These are phyloP conservation scores for Aphanoascus verrucosus DNA, from an alignment of 2,329 filamentous ascomycete species.

Conservation along the genomic window DNA sequence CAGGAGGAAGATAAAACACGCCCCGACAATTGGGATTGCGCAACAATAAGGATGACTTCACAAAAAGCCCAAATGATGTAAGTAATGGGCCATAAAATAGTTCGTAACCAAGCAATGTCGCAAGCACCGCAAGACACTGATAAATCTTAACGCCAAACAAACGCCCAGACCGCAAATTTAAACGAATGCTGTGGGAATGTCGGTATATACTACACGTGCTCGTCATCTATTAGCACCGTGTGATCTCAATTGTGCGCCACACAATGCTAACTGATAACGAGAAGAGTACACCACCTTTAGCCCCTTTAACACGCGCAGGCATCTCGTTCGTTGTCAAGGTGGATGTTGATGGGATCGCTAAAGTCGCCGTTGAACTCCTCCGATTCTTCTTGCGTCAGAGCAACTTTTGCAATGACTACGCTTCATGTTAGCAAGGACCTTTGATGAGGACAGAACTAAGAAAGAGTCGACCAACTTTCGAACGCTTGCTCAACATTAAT, in stretches of 20 bases:
- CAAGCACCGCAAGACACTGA: background rate
- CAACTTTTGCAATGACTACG: slow-evolving; percentile 87
- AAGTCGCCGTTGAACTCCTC: slow-evolving; percentile 97
- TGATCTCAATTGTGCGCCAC: background rate
- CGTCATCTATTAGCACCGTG: background rate
- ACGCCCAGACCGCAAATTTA: background rate
- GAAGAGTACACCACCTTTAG: background rate
- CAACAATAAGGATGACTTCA: background rate
- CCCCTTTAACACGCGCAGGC: slow-evolving; percentile 91
- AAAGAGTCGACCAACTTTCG: slow-evolving; percentile 44
- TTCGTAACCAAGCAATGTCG: background rate
- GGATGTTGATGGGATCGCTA: slow-evolving; percentile 95
- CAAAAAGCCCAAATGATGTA: background rate
- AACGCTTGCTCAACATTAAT: slow-evolving; percentile 92
- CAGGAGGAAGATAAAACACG: background rate
- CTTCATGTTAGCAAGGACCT: slow-evolving; percentile 6
- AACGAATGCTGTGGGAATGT: background rate
- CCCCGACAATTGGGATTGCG: background rate
- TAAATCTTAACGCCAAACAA: background rate
- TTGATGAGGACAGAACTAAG: slow-evolving; percentile 7
- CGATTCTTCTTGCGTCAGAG: slow-evolving; percentile 89
- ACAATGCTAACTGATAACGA: background rate
- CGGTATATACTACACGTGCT: background rate
- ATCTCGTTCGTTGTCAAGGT: slow-evolving; percentile 85
- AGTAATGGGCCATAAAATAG: background rate